phyloP scores from a whole-genome alignment of 495 filamentous ascomycete species.

The Poronia punctata region DNA sequence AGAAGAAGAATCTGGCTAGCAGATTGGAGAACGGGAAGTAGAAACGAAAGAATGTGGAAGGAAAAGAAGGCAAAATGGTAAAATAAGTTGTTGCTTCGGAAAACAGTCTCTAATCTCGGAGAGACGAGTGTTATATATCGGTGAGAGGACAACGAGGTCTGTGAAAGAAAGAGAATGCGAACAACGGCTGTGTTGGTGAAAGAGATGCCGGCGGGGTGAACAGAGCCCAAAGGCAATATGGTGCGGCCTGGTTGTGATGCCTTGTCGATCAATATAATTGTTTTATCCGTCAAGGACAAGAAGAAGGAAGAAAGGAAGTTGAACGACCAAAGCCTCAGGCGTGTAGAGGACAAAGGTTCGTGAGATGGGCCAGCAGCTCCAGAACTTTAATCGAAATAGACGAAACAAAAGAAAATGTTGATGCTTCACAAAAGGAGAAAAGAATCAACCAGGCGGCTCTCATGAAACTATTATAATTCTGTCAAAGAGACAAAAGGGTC shows the following conservation, averaged over 20 bases:
- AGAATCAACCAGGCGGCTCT: no score
- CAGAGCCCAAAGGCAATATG: slow-evolving; percentile 1
- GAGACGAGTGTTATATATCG: slow-evolving; percentile 13
- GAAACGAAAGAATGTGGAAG: slow-evolving; percentile 1
- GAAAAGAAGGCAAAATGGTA: slow-evolving; percentile 12
- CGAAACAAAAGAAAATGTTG: no score
- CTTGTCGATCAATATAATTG: slow-evolving; percentile 12
- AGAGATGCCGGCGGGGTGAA: slow-evolving; percentile 1
- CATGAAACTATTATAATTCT: no score
- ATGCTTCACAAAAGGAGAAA: no score
- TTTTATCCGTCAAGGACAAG: slow-evolving; percentile 25
- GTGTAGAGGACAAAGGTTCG: background rate
- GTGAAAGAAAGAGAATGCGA: slow-evolving; percentile 9
- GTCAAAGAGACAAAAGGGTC: no score
- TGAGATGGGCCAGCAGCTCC: slow-evolving; percentile 7
- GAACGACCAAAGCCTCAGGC: slow-evolving; percentile 7
- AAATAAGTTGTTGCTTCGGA: background rate
- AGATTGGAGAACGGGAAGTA: slow-evolving; percentile 14
- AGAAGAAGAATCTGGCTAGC: slow-evolving; percentile 19
- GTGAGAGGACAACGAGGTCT: background rate
- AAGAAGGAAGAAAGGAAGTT: no score
- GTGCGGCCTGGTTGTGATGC: slow-evolving; percentile 2
- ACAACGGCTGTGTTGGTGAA: slow-evolving; percentile 10
- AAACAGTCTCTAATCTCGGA: background rate
- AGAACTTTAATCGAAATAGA: no score